Percentiles rank a stretch among this genome's conserved stretches.
Conservation (phyloP, 2,329 filamentous ascomycete genomes). For the Fusarium sp. region DNA sequence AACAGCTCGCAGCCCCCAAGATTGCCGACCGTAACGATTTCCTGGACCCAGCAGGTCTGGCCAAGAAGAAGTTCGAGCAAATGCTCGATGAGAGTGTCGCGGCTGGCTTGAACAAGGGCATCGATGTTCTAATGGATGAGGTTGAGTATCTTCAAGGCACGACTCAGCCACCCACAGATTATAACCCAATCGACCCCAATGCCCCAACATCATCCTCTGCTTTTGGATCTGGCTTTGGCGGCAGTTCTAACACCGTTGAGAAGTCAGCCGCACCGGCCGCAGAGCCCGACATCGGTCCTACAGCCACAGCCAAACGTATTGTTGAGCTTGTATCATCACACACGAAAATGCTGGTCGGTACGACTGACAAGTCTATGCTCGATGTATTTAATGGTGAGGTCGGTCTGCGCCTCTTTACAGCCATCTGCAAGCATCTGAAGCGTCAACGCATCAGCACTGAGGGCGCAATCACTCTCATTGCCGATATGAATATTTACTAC, state of each 20-base stretch:
- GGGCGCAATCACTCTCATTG: slow-evolving; percentile 91
- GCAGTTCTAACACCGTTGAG: slow-evolving; percentile 37
- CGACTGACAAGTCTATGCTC: slow-evolving; percentile 96
- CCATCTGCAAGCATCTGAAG: slow-evolving; percentile 97
- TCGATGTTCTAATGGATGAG: slow-evolving; percentile 98
- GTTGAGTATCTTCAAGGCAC: slow-evolving; percentile 95
- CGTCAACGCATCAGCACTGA: slow-evolving; percentile 91
- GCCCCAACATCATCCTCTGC: slow-evolving; percentile 33
- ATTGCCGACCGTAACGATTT: slow-evolving; percentile 95
- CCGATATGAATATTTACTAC: slow-evolving; percentile 95
- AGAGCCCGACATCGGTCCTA: slow-evolving; percentile 72
- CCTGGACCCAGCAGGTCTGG: slow-evolving; percentile 87
- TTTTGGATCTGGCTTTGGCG: slow-evolving; percentile 31
- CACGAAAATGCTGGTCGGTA: slow-evolving; percentile 91
- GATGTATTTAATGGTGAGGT: slow-evolving; percentile 99
- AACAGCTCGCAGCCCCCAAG: slow-evolving; percentile 85
- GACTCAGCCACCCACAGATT: slow-evolving; percentile 87
- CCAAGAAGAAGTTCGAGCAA: slow-evolving; percentile 98
- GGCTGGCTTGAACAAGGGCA: slow-evolving; percentile 95
- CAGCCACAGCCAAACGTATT: slow-evolving; percentile 80
- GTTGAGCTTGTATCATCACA: slow-evolving; percentile 89
- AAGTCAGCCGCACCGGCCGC: slow-evolving; percentile 50
- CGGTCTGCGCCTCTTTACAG: slow-evolving; percentile 88
- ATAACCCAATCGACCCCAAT: slow-evolving; percentile 73
- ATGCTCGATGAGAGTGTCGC: slow-evolving; percentile 98